A percentile compares a stretch with the other conserved stretches of the same genome.
phyloP scores from a whole-genome alignment of 768 basidiomycete genomes.

The Kwoniella europaea region DNA sequence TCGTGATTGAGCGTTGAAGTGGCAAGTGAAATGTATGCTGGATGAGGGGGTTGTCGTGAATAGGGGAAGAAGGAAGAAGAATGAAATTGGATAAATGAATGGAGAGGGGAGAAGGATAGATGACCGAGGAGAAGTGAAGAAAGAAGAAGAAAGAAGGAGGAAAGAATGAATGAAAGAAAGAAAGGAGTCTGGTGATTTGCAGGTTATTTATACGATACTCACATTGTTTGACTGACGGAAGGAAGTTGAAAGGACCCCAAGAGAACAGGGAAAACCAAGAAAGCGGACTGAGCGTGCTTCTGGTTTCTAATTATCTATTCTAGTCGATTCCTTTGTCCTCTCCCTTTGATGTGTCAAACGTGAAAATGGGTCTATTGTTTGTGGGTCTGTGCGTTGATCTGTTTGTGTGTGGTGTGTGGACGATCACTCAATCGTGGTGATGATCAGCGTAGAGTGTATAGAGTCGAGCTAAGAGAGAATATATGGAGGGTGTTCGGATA shows the following conservation, averaged over 20 bases:
- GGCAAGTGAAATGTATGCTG: background rate
- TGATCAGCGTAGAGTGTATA: slow-evolving; percentile 2
- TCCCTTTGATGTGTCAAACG: background rate
- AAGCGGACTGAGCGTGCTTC: too few species aligned
- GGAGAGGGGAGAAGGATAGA: background rate
- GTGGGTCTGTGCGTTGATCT: slow-evolving; percentile 3
- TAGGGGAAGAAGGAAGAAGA: background rate
- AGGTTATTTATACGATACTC: background rate
- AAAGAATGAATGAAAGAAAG: slow-evolving; percentile 9
- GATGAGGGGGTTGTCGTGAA: slow-evolving; percentile 8
- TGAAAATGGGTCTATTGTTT: background rate
- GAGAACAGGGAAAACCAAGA: background rate
- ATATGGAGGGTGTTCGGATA: background rate
- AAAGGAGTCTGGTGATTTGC: background rate
- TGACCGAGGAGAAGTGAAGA: background rate
- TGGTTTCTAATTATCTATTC: too few species aligned
- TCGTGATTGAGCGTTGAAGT: slow-evolving; percentile 11
- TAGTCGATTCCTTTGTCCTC: too few species aligned
- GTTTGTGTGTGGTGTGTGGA: background rate
- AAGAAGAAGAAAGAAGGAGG: slow-evolving; percentile 2
- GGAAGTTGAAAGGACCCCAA: background rate
- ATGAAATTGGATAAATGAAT: background rate
- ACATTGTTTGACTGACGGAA: background rate
- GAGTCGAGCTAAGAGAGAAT: slow-evolving; percentile 1
- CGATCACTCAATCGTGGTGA: background rate